Evolutionary conservation across 192 early-diverging fungal genomes (phyloP), one percentile per base, ranked within the genome.

Genomic region (Entomortierella lignicola): DNA sequence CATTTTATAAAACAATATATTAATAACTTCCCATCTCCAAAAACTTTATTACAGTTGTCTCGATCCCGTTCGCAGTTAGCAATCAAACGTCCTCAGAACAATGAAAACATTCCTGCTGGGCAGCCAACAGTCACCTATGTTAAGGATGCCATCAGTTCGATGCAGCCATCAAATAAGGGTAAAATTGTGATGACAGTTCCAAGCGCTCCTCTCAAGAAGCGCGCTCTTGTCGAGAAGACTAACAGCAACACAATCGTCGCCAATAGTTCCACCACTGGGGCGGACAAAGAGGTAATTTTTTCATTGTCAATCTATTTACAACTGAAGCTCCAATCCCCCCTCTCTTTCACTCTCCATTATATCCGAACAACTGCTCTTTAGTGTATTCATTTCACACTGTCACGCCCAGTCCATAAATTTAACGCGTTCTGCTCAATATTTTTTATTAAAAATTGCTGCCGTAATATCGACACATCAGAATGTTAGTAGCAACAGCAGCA

Each of bases 141-240:
- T 37, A 71, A 71, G 42, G 69, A 71, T 55, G 58, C 53, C 37
- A 31, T 62, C 0, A 62, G 59, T 42, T 32, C 69, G 18, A 51
- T 71, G 41, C 59, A 55, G 13, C 17, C 52, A 44, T 42, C 52
- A 25, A 44, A 30, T 51, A 66, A 31, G 27, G n/a, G 52, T 48
- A 66, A 59, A 52, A 31, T 32, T 48, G 34, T 25, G 17, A 34
- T 55, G 26, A 69, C 59, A 47, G 20, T 32, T 41, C 26, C 55
- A 11, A 52, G 30, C 18, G 31, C 21, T 15, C 39, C 69, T 23
- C 44, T 47, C 29, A 56, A 61, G 32, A 71, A 71, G 60, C 58
- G 69, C 34, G 69, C 43, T 47, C 60, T 71, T 25, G 60, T 32
- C 4, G 69, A 71, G 26, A 71, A 71, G 60, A 62, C 69, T 39